These are phyloP conservation scores for Scenedesmus sp. DNA, from an alignment of 163 green algal genomes.

Conservation along the genomic window DNA sequence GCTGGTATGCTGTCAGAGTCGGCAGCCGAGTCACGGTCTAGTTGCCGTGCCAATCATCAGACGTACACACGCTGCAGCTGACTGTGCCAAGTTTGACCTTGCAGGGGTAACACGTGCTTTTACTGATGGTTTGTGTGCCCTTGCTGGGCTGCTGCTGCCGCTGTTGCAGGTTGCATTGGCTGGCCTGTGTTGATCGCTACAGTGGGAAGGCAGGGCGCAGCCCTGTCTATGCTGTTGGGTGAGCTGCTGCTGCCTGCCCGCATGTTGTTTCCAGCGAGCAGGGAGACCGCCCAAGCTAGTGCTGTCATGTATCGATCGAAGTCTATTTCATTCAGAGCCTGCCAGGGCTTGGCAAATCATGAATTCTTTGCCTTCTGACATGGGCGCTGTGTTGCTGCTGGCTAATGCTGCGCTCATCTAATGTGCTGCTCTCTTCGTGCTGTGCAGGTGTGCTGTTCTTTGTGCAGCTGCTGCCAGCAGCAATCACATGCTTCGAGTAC, in stretches of 20 bases:
- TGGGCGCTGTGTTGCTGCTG: background rate
- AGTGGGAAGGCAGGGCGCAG: constrained; percentile 30
- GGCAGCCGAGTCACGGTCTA: no score
- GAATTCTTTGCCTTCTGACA: no score
- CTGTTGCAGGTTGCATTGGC: constrained; percentile 40
- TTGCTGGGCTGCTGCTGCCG: background rate
- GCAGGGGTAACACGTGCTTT: background rate
- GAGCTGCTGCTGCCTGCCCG: background rate
- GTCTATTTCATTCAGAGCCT: background rate
- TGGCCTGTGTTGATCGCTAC: constrained; percentile 50
- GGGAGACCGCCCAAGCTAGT: background rate
- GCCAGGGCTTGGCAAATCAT: background rate
- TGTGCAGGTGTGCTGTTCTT: constrained; percentile 46
- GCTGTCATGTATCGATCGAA: background rate
- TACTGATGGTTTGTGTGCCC: background rate
- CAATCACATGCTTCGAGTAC: constrained; percentile 47
- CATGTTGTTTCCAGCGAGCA: background rate
- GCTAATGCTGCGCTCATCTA: background rate
- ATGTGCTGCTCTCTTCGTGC: background rate
- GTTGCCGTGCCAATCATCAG: no score
- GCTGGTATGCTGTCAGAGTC: no score
- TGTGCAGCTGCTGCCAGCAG: constrained; percentile 43
- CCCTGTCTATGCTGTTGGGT: constrained; percentile 47
- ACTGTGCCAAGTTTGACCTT: background rate
- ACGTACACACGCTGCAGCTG: no score